Base-by-base conservation (phyloP, 2,329 filamentous ascomycete species). In the Exophiala lecanii-corni region DNA sequence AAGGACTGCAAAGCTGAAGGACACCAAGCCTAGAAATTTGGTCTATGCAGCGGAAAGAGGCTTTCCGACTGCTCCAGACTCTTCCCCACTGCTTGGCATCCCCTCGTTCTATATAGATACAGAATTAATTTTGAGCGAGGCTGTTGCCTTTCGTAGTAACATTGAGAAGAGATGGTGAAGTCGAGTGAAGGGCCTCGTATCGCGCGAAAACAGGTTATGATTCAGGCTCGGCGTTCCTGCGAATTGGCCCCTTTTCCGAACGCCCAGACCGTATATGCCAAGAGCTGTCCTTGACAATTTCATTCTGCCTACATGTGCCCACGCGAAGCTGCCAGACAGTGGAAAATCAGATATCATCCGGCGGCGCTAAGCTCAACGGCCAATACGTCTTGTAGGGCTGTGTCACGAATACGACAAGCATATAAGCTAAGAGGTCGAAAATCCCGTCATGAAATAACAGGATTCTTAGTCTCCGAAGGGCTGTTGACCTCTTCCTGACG, bases 151-250 rank as follows among this genome's bases (percentile, higher is more conserved):
- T 28, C 7, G 9, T n/a, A 28, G 25, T 9, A 28, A 28, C 25
- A 28, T 28, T 28, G 25, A 28, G 25, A 28, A 28, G 25, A 28
- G 25, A n/a, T 28, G 25, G n/a, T 28, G 25, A 28, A 28, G n/a
- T 28, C 25, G 25, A n/a, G 25, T 28, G 25, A 9, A 7, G 25
- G n/a, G 25, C 9, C 7, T 28, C 25, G 25, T 28, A n/a, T 9
- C n/a, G 25, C n/a, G 7, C 25, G 7, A 28, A 28, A 28, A 28
- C 25, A 28, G 25, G 25, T n/a, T n/a, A n/a, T 28, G 25, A 28
- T n/a, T 28, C 25, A 28, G 25, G 25, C 25, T 28, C 25, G 25
- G 25, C 25, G 25, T 28, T n/a, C 7, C 25, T 28, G 9, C 25
- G 25, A 28, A 9, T 28, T 7, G 25, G n/a, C n/a, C n/a, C n/a